Percentiles rank a stretch among this genome's conserved stretches.
phyloP scores from a whole-genome alignment of 371 early-diverging fungal species.

The Nematocida sp. region DNA sequence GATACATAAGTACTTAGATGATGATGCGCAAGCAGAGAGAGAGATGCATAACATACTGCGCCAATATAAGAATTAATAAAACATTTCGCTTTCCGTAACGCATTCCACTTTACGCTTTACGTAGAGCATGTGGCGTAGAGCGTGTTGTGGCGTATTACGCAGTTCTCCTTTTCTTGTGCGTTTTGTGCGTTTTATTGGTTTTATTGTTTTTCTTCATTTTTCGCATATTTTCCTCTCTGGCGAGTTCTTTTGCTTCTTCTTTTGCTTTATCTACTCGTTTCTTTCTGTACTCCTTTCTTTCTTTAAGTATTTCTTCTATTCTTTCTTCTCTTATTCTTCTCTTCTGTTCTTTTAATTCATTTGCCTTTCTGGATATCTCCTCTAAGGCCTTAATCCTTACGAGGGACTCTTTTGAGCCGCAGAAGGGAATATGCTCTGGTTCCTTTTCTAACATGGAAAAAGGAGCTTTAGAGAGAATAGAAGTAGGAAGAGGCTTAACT shows the following conservation, averaged over 20 bases:
- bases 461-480: conserved; percentile 77
- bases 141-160: neutral
- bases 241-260: conserved; percentile 24
- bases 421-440: conserved; percentile 72
- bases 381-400: conserved; percentile 52
- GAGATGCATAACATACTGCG: too few relatives aligned
- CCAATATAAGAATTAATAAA: conserved; percentile 22
- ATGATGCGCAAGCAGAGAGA: conserved; percentile 46
- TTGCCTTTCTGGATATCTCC: conserved; percentile 48
- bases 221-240: neutral
- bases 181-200: conserved; percentile 27
- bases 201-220: conserved; percentile 26
- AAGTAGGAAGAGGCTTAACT: conserved; percentile 71
- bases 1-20: conserved; percentile 61
- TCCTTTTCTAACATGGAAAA: conserved; percentile 78
- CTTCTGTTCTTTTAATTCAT: conserved; percentile 34
- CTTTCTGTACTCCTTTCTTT: conserved; percentile 27
- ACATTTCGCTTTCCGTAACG: conserved; percentile 15
- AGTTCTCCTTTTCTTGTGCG: conserved; percentile 15
- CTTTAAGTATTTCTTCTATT: conserved; percentile 45
- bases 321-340: conserved; percentile 19
- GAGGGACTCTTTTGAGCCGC: conserved; percentile 37
- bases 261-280: conserved; percentile 29
- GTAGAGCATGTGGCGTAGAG: neutral
- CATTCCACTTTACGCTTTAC: too few relatives aligned